These are phyloP conservation scores for Fusarium brachygibbosum DNA, from an alignment of 2,329 filamentous ascomycete genomes.

Conservation along the genomic window DNA sequence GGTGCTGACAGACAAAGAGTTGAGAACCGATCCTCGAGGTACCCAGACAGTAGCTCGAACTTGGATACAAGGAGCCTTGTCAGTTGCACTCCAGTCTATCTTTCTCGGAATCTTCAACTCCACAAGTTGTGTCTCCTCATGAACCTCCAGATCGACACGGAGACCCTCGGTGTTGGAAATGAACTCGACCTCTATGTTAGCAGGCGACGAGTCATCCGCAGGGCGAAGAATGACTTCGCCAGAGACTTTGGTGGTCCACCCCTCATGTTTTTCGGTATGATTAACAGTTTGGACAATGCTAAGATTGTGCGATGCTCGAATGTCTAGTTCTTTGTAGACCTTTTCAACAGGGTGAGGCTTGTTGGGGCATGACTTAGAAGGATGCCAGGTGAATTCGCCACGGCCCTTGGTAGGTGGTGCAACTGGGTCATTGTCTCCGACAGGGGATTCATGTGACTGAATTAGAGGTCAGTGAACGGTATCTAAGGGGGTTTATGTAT, in stretches of 20 bases:
- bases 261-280: constrained; percentile 33
- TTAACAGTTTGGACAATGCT: constrained; percentile 57
- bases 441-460: constrained; percentile 35
- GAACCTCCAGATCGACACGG: constrained; percentile 51
- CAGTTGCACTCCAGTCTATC: constrained; percentile 48
- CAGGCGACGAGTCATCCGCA: constrained; percentile 50
- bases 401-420: constrained; percentile 40
- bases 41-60: constrained; percentile 63
- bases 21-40: constrained; percentile 57
- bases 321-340: constrained; percentile 40
- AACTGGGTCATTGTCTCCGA: constrained; percentile 45
- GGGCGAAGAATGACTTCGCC: constrained; percentile 63
- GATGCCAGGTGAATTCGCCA: constrained; percentile 48
- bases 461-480: background rate
- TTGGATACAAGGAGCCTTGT: constrained; percentile 60
- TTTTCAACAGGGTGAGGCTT: background rate
- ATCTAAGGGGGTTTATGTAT: background rate
- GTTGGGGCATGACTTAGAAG: constrained; percentile 47
- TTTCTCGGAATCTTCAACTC: constrained; percentile 56
- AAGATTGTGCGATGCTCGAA: constrained; percentile 55
- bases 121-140: constrained; percentile 56
- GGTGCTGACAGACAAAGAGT: constrained; percentile 54
- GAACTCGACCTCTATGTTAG: constrained; percentile 60
- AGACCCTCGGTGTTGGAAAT: constrained; percentile 61
- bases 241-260: constrained; percentile 55